These are phyloP conservation scores for Phaeosphaeriaceae sp. DNA, from an alignment of 2,329 filamentous ascomycete species.

Conservation along the genomic window DNA sequence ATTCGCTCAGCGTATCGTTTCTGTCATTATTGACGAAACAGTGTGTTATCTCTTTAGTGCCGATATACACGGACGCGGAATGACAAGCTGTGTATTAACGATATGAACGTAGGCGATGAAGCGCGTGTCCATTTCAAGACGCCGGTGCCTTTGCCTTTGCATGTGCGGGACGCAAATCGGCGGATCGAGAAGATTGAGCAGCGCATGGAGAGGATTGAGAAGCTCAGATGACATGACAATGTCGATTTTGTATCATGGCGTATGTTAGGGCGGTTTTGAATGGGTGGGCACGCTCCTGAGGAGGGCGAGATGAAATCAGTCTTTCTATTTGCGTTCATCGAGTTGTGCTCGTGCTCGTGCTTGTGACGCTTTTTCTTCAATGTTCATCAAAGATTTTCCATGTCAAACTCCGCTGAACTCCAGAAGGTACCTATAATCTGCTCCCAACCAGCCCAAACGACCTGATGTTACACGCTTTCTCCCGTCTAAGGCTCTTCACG, in stretches of 20 bases:
- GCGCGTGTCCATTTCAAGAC: slow-evolving; percentile 5
- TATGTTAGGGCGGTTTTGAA: background rate
- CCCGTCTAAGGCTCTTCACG: too few relatives aligned
- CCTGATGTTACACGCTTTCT: too few relatives aligned
- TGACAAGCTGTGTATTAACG: slow-evolving; percentile 4
- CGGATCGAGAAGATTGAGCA: slow-evolving; percentile 1
- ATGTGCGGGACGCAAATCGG: slow-evolving; percentile 6
- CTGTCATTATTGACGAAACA: background rate
- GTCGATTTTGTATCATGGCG: background rate
- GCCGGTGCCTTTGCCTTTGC: slow-evolving; percentile 6
- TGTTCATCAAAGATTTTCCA: too few relatives aligned
- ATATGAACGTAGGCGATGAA: slow-evolving; percentile 3
- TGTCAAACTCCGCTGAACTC: background rate
- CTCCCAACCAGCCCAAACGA: too few relatives aligned
- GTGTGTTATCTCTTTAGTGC: background rate
- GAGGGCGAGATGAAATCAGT: background rate
- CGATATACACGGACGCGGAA: slow-evolving; percentile 2
- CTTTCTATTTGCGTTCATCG: background rate
- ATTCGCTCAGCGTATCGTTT: background rate
- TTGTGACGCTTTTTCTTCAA: too few relatives aligned
- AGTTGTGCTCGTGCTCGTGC: background rate
- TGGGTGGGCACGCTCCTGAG: background rate
- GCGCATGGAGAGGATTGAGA: slow-evolving; percentile 1
- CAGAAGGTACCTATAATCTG: too few relatives aligned
- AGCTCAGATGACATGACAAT: background rate